Evolutionary conservation across 148 eudicot species (phyloP), one percentile per base, ranked within the genome.

Genomic region (Arbutus unedo): DNA sequence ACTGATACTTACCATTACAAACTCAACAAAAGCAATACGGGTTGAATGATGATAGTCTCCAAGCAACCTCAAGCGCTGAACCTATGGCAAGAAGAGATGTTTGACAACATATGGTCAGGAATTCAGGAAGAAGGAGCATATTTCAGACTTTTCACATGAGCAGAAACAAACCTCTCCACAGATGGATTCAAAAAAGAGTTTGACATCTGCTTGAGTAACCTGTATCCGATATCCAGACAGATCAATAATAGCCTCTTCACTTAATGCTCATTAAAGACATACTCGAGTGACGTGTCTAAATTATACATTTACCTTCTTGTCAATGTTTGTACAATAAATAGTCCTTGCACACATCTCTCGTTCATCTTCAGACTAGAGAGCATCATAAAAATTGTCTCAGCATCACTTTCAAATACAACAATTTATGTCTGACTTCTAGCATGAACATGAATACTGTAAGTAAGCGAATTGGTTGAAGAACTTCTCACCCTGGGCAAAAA

Each of bases 1-100:
- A n/a, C n/a, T n/a, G 57, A 50, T 44, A 84, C 18, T 88, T 94
- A 95, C 98, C 93, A 91, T 84, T 38, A 87, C 88, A 85, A 95
- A 95, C 91, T 95, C 98, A 23, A 95, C 98, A 79, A 95, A 95
- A 81, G 96, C 98, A 89, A 95, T 95, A 70, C 97, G 98, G 76
- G 98, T 95, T 6, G 94, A 91, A 83, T 95, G 98, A 87, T 93
- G 93, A 88, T 91, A 92, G 81, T 95, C 98, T 78, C 98, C 98
- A 71, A 95, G 94, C 93, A 95, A 87, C 97, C 98, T 95, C 91
- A 94, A 81, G 78, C 98, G 98, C 1, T 81, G 86, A 82, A 95
- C 98, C 98, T 95, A 82, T 59, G 81, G 71, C 79, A 85, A 5
- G 56, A 83, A 56, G 76, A 50, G 62, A 59, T 21, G 62, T 76